Base-by-base conservation (phyloP, 768 basidiomycete genomes). In the Coprinopsis marcescibilis region DNA sequence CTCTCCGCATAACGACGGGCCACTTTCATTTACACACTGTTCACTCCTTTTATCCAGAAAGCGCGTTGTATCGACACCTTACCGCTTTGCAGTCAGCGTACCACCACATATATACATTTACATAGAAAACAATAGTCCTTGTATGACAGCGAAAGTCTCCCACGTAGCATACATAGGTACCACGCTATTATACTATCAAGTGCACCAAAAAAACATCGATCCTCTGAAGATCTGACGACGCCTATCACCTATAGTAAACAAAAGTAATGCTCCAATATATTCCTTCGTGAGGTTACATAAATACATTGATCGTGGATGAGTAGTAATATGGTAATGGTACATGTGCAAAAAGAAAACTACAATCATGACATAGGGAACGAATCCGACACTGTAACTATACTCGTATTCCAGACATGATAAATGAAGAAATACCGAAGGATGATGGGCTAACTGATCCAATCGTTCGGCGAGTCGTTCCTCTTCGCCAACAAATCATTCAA, bases 401-500 rank as follows among this genome's bases (percentile, higher is more conserved):
- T 7, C 7, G 13, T 8, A 8, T 8, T 8, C 30, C 30, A 36
- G 13, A 36, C 35, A 36, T 8, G n/a, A 17, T 6, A 36, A 10
- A 36, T 12, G 17, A 24, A 40, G 15, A 40, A 17, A 24, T 5
- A 17, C 8, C 8, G 35, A 36, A 17, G 6, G 20, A 36, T 8
- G 35, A 10, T 8, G 5, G 25, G 5, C 21, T 40, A 40, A 40
- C 38, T 40, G 25, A 40, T 40, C 38, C 38, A 40, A 11, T 40
- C 38, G 15, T 40, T 40, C 20, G n/a, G n/a, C n/a, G 38, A 10
- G 21, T 40, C 48, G 20, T 75, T 75, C 58, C 70, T 67, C 53
- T 69, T 75, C 42, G 67, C 72, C 69, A 89, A 66, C 44, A 90
- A 67, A 56, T 85, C 81, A 63, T 83, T 88, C 47, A 90, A 70